A percentile compares a stretch with the other conserved stretches of the same genome.
Conservation (phyloP, 2,329 filamentous ascomycete genomes). For the Catunica adiposa region DNA sequence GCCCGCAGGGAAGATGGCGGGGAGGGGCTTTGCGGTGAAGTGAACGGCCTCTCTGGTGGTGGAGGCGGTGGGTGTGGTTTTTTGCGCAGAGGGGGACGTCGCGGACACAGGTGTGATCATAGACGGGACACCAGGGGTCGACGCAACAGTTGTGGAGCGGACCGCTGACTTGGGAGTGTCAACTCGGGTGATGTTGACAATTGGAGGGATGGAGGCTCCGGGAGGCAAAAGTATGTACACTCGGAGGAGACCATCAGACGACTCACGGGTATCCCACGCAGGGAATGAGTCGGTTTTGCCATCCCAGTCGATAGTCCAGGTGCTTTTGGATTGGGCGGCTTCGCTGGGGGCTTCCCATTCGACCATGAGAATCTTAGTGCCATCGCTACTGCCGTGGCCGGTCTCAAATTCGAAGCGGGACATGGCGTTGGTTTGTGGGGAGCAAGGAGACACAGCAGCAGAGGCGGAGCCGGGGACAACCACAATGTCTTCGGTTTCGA, state of each 20-base stretch:
- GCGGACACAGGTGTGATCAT: slow-evolving; percentile 12
- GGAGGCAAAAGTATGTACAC: slow-evolving; percentile 72
- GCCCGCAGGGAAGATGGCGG: slow-evolving; percentile 69
- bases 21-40: slow-evolving; percentile 57
- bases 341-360: slow-evolving; percentile 49
- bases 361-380: slow-evolving; percentile 84
- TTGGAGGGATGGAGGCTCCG: slow-evolving; percentile 51
- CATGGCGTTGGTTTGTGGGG: slow-evolving; percentile 13
- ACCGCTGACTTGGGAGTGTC: slow-evolving; percentile 16
- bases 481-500: slow-evolving; percentile 10
- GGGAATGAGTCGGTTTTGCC: slow-evolving; percentile 44
- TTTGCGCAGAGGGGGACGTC: slow-evolving; percentile 18
- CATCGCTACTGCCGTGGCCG: slow-evolving; percentile 52
- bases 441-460: slow-evolving; percentile 5
- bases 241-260: slow-evolving; percentile 31
- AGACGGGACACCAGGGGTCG: slow-evolving; percentile 3
- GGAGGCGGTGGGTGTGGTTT: background rate
- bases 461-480: slow-evolving; percentile 4
- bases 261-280: slow-evolving; percentile 30
- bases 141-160: slow-evolving; percentile 3
- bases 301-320: slow-evolving; percentile 70
- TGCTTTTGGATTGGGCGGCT: slow-evolving; percentile 11
- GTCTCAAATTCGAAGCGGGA: slow-evolving; percentile 74
- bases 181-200: slow-evolving; percentile 45
- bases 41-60: background rate